These are phyloP conservation scores for Talaromyces wortmannii DNA, from an alignment of 495 filamentous ascomycete species.

Conservation along the genomic window DNA sequence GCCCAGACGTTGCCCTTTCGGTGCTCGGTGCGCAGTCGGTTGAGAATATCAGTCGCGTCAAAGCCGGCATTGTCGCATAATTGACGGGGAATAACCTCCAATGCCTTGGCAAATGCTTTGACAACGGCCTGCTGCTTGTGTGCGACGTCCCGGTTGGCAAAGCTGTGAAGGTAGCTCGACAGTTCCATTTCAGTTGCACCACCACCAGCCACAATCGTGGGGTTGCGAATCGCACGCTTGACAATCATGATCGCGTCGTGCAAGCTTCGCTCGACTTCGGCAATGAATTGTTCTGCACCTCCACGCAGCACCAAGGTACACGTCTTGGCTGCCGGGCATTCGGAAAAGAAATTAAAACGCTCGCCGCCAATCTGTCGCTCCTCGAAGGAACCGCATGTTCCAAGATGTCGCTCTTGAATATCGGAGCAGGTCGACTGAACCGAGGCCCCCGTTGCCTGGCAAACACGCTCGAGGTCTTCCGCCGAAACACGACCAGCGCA, in stretches of 20 bases:
- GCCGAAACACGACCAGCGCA: constrained; percentile 90
- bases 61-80: constrained; percentile 98
- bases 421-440: constrained; percentile 96
- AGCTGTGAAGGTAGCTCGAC: constrained; percentile 83
- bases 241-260: constrained; percentile 99
- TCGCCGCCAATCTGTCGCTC: constrained; percentile 96
- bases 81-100: constrained; percentile 94
- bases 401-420: constrained; percentile 82
- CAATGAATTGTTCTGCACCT: constrained; percentile 98
- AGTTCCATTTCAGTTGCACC: constrained; percentile 97
- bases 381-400: constrained; percentile 85
- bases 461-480: constrained; percentile 93
- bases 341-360: constrained; percentile 96
- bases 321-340: constrained; percentile 90
- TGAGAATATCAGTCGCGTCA: constrained; percentile 95
- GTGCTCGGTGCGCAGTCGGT: constrained; percentile 90
- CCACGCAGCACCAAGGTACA: constrained; percentile 94
- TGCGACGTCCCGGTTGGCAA: constrained; percentile 83
- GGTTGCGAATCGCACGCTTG: constrained; percentile 91
- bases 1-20: constrained; percentile 86
- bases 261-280: constrained; percentile 92
- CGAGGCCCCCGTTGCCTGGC: constrained; percentile 86
- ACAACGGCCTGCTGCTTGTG: constrained; percentile 97
- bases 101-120: constrained; percentile 94
- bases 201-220: constrained; percentile 89